phyloP scores from a whole-genome alignment of 805 yeast genomes.

The Starmerella cellae region DNA sequence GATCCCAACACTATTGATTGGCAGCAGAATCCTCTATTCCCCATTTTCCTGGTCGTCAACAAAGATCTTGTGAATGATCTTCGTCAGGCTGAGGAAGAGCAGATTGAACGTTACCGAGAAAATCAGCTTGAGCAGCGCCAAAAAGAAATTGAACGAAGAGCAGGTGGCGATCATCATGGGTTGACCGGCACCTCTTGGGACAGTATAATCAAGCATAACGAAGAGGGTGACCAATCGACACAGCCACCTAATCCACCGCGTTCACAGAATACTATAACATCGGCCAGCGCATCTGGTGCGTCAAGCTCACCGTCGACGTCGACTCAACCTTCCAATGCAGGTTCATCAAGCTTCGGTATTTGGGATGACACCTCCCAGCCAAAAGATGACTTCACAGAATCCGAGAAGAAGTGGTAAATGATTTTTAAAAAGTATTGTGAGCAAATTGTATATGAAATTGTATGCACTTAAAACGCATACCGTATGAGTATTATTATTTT shows the following conservation, averaged over 20 bases:
- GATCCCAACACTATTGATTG: conserved; percentile 21
- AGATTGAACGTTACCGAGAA: conserved; percentile 1
- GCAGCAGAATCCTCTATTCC: conserved; percentile 19
- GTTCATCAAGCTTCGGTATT: not conserved
- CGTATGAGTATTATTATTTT: no score
- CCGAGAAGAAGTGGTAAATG: conserved; percentile 19
- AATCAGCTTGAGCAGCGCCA: not conserved
- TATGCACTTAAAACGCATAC: no score
- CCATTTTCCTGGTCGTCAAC: conserved; percentile 19
- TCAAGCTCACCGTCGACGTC: not conserved
- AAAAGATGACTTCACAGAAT: conserved; percentile 17
- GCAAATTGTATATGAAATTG: no score
- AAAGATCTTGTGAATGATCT: conserved; percentile 2
- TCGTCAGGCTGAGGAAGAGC: not conserved
- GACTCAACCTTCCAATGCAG: not conserved
- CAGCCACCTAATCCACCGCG: not conserved
- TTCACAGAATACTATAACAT: not conserved
- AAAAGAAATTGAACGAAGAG: conserved; percentile 2
- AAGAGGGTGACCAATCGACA: not conserved
- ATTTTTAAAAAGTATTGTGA: not conserved
- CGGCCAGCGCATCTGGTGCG: not conserved
- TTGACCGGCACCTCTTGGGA: conserved; percentile 19
- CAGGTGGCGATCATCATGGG: not conserved
- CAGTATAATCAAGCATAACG: conserved; percentile 4
- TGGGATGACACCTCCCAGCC: not conserved